Evolutionary conservation across 2,329 filamentous ascomycete genomes (phyloP).

Genomic region (Apiospora kogelbergensis): DNA sequence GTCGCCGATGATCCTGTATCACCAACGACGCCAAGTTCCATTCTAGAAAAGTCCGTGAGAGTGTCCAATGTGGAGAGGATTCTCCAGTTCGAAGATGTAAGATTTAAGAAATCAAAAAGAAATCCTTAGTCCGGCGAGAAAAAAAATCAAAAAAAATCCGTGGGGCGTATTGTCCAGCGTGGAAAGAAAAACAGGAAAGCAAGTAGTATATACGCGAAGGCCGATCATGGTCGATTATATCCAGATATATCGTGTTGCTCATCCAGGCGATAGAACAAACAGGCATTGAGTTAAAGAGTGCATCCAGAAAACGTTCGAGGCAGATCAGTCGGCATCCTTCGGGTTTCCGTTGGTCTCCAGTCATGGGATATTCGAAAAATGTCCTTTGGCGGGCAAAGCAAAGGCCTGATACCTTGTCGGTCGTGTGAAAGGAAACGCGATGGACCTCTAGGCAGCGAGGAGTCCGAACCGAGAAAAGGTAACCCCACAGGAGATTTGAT

Average conservation of each 20-base stretch:
- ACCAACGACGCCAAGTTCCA: neutral
- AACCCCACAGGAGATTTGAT: neutral
- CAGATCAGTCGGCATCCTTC: neutral
- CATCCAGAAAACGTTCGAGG: neutral
- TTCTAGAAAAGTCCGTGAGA: neutral
- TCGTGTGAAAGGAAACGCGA: neutral
- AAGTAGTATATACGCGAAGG: neutral
- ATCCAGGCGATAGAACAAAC: neutral
- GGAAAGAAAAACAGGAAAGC: neutral
- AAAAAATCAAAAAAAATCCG: slow-evolving; percentile 28
- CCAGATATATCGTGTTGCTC: neutral
- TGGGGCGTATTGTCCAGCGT: slow-evolving; percentile 11
- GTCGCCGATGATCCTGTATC: neutral
- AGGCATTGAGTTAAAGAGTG: neutral
- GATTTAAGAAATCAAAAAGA: neutral
- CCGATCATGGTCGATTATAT: neutral
- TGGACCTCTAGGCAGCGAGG: slow-evolving; percentile 1
- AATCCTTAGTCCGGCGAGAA: slow-evolving; percentile 21
- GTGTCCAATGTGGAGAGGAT: neutral
- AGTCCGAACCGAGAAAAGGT: neutral
- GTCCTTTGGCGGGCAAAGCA: neutral
- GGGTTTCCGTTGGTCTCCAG: neutral
- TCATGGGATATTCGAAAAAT: neutral
- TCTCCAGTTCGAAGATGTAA: neutral
- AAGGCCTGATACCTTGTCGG: neutral